Base-by-base conservation (phyloP, 768 basidiomycete species). In the Calvatia gigantea region DNA sequence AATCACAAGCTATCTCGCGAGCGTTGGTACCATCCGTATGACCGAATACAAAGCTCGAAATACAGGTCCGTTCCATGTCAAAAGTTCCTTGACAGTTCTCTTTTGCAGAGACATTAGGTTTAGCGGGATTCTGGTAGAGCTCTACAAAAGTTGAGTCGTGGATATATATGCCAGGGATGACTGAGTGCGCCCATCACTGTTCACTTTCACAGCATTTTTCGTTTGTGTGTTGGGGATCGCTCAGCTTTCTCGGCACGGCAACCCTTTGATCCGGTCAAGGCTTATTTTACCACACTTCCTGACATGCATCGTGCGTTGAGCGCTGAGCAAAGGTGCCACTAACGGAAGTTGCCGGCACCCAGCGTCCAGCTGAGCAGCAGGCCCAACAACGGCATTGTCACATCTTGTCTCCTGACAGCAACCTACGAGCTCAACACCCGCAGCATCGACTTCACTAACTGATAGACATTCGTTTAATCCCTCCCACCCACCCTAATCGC, bases 1-100 rank as follows among this genome's bases (percentile, higher is more conserved):
- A 37, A 64, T 60, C n/a, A 78, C 51, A 35, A 81, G 48, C 58
- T 71, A 74, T 66, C 81, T 85, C 2, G 61, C 56, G 3, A 64
- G 33, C 3, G 58, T 58, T 6, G 66, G 64, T 23, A 60, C 31
- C 6, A 51, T 33, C n/a, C 53, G 61, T 9, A 60, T 14, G 9
- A 61, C n/a, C 2, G 27, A 4, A 29, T 23, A 15, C 17, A 38
- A 2, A 2, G 17, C 28, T 31, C 12, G 25, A 3, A 42, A 15
- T 2, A 56, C 14, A 25, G 29, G 45, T 2, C 45, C 33, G 23
- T 47, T 46, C 3, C 19, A 17, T 15, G 44, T 25, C 28, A 46
- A 27, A 11, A 55, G 41, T 31, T 53, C 17, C 19, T 8, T 27
- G 15, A 48, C 46, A 23, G 14, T 31, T 27, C n/a, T 53, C 11